Evolutionary conservation across 2,329 filamentous ascomycete genomes (phyloP), one percentile per base, ranked within the genome.

Genomic region (Fusarium musae): DNA sequence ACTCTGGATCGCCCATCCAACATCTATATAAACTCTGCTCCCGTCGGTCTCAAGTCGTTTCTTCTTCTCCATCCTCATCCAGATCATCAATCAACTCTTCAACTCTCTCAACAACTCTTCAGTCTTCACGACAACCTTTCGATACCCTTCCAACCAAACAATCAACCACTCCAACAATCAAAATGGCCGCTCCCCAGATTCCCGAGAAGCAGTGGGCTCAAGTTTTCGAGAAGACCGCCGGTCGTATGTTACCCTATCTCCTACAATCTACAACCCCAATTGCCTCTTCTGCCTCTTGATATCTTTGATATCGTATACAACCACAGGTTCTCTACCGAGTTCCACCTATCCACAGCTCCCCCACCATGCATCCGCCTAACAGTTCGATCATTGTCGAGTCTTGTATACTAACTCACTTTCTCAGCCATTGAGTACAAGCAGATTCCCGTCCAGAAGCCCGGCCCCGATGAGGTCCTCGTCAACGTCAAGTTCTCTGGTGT

Each of bases 401-500:
- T 63, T 42, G 40, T 46, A 61, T 64, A 70, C 76, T 77, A 59
- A 67, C 63, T 54, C 66, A 68, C 32, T 59, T 61, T 60, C 56
- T 37, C 52, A 91, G 89, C 90, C 75, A 85, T 90, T 78, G 83
- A 89, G 69, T 94, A 92, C 88, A 95, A 94, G 86, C 88, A 92
- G 84, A 96, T 98, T 78, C 92, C 93, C 75, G 94, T 97, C 58
- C 87, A 87, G 72, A 89, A 91, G 82, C 95, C 95, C 43, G 94
- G 92, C 28, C 92, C 95, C 59, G 95, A 97, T 85, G 93, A 98
- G 84, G 93, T 97, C 76, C 92, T 98, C 74, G 86, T 97, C 85
- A 96, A 97, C 85, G 89, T 97, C 88, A 95, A 95, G 83, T 97
- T 90, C 87, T 93, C 92, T 34, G 94, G 94, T 81, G 94, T 97